Evolutionary conservation across 345 rosid species (phyloP).

Genomic region (Boechera divaricarpa): DNA sequence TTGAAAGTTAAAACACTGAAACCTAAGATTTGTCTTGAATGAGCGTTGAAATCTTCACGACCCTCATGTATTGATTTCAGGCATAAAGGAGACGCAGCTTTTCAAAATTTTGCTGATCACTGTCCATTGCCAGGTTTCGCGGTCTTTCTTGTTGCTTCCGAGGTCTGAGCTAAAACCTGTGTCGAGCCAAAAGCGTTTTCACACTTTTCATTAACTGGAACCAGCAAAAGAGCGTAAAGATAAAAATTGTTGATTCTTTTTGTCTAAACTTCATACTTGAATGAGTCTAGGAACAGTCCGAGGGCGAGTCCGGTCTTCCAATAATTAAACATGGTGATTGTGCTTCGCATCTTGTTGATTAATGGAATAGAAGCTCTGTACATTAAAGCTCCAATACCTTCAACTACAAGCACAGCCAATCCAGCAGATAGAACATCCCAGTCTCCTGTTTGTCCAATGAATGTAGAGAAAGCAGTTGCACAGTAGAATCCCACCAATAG

Average conservation of each 20-base stretch:
- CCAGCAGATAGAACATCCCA: constrained; percentile 98
- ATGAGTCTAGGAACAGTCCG: constrained; percentile 95
- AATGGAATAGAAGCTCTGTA: constrained; percentile 66
- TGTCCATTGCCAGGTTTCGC: constrained; percentile 1
- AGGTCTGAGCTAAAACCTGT: constrained; percentile 43
- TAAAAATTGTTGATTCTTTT: constrained; percentile 28
- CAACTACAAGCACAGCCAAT: constrained; percentile 75
- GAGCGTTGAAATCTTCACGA: not conserved
- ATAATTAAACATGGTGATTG: constrained; percentile 74
- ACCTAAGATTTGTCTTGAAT: constrained; percentile 14
- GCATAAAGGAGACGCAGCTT: constrained; percentile 20
- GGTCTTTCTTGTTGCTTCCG: constrained; percentile 11
- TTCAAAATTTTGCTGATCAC: constrained; percentile 21
- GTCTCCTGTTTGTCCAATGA: constrained; percentile 97
- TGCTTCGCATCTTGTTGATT: constrained; percentile 54
- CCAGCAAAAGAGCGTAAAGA: constrained; percentile 23
- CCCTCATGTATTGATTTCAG: constrained; percentile 18
- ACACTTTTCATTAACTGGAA: constrained; percentile 5
- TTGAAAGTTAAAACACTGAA: constrained; percentile 6
- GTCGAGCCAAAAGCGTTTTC: constrained; percentile 30
- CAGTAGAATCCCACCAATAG: constrained; percentile 90
- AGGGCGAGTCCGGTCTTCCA: constrained; percentile 93
- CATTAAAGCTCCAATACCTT: constrained; percentile 93
- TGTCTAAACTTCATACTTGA: constrained; percentile 63
- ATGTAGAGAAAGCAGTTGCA: constrained; percentile 61